Conservation (phyloP, 441 rosid species). For the Eruca vesicaria region DNA sequence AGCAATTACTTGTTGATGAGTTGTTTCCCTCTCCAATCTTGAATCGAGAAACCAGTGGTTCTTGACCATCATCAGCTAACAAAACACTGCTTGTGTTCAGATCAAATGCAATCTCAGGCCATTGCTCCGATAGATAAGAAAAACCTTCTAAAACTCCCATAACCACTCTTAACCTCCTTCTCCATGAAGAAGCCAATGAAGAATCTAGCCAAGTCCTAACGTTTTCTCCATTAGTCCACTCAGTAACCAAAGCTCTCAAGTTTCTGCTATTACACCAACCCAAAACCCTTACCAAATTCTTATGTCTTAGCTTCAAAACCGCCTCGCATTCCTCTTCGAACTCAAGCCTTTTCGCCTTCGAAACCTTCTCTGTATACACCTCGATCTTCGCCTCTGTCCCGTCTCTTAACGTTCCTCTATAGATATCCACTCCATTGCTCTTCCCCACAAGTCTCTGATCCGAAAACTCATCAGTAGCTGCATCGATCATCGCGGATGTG, state of each 20-base stretch:
- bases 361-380: conserved; percentile 39
- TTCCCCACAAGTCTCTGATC: conserved; percentile 39
- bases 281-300: conserved; percentile 53
- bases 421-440: conserved; percentile 38
- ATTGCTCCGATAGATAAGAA: conserved; percentile 48
- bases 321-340: conserved; percentile 47
- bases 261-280: conserved; percentile 57
- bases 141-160: conserved; percentile 52
- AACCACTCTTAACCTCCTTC: conserved; percentile 53
- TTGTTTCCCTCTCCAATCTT: conserved; percentile 38
- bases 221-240: conserved; percentile 49
- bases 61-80: conserved; percentile 27
- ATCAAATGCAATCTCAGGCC: conserved; percentile 63
- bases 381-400: conserved; percentile 55
- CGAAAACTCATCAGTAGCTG: conserved; percentile 55
- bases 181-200: conserved; percentile 50
- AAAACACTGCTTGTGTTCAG: conserved; percentile 48
- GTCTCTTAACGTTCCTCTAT: conserved; percentile 49
- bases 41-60: conserved; percentile 60
- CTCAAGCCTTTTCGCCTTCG: conserved; percentile 31
- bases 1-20: conserved; percentile 41
- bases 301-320: conserved; percentile 50
- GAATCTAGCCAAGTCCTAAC: conserved; percentile 51
- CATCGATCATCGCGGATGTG: conserved; percentile 53
- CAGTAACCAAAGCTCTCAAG: conserved; percentile 50